phyloP scores from a whole-genome alignment of 371 early-diverging fungal species.

The Mucor piriformis region DNA sequence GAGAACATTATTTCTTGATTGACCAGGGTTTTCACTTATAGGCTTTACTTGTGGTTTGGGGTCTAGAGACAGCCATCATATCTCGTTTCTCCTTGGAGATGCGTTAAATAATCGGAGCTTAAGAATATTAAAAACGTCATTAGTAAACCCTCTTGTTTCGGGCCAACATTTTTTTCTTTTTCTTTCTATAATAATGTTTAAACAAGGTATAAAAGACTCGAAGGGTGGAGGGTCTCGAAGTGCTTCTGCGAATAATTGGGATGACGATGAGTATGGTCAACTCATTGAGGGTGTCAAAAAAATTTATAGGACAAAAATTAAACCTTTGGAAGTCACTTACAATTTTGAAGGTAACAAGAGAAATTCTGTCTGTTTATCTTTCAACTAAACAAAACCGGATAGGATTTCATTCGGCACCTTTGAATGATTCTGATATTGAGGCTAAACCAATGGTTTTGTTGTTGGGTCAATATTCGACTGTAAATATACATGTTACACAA shows the following conservation, averaged over 20 bases:
- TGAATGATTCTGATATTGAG: conserved; percentile 80
- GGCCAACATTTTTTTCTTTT: not conserved
- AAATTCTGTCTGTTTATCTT: not conserved
- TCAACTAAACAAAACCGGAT: not conserved
- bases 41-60: too few relatives aligned
- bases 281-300: conserved; percentile 70
- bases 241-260: not conserved
- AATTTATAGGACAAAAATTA: conserved; percentile 74
- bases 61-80: not conserved
- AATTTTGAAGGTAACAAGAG: conserved; percentile 65
- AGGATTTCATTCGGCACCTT: conserved; percentile 77
- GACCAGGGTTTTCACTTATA: too few relatives aligned
- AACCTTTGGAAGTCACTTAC: conserved; percentile 74
- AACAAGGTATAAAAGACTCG: not conserved
- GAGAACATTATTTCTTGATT: too few relatives aligned
- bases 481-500: conserved; percentile 18
- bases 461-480: conserved; percentile 85
- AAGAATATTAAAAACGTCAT: not conserved
- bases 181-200: not conserved
- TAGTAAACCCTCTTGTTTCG: not conserved
- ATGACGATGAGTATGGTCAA: conserved; percentile 58
- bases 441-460: conserved; percentile 87
- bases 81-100: too few relatives aligned
- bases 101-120: not conserved
- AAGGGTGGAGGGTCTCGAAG: not conserved